These are phyloP conservation scores for Ramularia endophylla DNA, from an alignment of 2,329 filamentous ascomycete genomes.

Conservation along the genomic window DNA sequence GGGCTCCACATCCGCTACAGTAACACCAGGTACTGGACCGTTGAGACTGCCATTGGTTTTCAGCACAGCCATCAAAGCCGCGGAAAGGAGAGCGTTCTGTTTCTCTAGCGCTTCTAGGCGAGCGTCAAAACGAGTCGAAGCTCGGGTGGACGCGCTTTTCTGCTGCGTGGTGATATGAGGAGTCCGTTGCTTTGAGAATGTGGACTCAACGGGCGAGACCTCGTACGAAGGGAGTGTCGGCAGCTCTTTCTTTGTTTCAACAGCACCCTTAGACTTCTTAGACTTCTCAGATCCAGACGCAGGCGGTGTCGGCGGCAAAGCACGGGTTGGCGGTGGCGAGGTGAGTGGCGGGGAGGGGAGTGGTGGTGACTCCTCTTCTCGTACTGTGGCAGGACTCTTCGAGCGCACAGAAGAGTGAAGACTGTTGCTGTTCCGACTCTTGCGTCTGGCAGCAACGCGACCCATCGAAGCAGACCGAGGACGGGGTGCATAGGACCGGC, in stretches of 20 bases:
- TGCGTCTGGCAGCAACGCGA: slow-evolving; percentile 16
- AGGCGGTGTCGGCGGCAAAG: slow-evolving; percentile 30
- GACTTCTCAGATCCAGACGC: slow-evolving; percentile 25
- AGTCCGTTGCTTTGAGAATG: slow-evolving; percentile 10
- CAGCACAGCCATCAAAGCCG: slow-evolving; percentile 36
- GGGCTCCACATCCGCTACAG: neutral
- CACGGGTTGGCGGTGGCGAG: slow-evolving; percentile 29
- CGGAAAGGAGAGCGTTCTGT: slow-evolving; percentile 35
- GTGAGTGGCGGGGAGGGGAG: slow-evolving; percentile 4
- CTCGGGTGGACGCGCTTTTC: slow-evolving; percentile 8
- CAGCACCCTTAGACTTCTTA: slow-evolving; percentile 10
- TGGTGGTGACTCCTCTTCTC: slow-evolving; percentile 11
- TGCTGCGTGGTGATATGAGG: slow-evolving; percentile 22
- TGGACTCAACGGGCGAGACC: slow-evolving; percentile 14
- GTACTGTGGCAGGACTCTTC: slow-evolving; percentile 9
- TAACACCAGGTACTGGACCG: slow-evolving; percentile 15
- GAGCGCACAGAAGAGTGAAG: slow-evolving; percentile 13
- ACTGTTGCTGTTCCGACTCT: slow-evolving; percentile 10
- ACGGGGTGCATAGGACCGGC: slow-evolving; percentile 25
- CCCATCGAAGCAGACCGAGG: slow-evolving; percentile 28
- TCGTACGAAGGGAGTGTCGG: slow-evolving; percentile 19
- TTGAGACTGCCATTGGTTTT: slow-evolving; percentile 32
- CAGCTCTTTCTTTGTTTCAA: slow-evolving; percentile 20
- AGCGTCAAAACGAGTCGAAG: slow-evolving; percentile 23
- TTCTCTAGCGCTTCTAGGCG: slow-evolving; percentile 35